phyloP scores from a whole-genome alignment of 2,329 filamentous ascomycete genomes.

The Cyclaneusma minus region DNA sequence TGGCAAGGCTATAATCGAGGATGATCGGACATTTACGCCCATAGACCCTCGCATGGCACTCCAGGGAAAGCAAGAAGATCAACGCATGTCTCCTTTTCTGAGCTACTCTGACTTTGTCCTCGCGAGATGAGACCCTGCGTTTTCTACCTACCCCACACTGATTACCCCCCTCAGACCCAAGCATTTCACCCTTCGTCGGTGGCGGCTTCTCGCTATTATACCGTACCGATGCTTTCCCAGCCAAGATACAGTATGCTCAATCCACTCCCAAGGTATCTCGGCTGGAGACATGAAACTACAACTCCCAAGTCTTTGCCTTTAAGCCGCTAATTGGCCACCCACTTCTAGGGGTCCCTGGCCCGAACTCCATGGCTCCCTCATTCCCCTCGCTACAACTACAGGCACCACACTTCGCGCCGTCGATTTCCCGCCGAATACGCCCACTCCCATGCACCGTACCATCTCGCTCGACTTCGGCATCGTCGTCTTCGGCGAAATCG shows the following conservation, averaged over 20 bases:
- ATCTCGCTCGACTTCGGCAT: conserved; percentile 13
- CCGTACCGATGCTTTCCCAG: conserved; percentile 1
- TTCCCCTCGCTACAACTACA: neutral
- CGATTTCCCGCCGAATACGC: conserved; percentile 10
- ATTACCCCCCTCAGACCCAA: neutral
- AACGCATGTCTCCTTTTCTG: too few species aligned
- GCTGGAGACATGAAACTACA: too few species aligned
- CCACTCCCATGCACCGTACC: conserved; percentile 13
- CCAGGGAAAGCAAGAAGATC: too few species aligned
- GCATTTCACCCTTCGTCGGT: neutral
- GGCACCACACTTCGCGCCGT: conserved; percentile 11
- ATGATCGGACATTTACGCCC: neutral
- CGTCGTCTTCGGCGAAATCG: conserved; percentile 12
- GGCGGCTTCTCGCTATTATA: conserved; percentile 1
- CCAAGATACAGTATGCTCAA: neutral
- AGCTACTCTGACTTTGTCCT: too few species aligned
- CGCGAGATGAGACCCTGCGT: too few species aligned
- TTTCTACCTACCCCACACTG: too few species aligned
- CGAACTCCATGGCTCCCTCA: neutral
- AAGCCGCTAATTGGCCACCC: too few species aligned
- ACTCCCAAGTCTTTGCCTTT: too few species aligned
- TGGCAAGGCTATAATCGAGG: conserved; percentile 1
- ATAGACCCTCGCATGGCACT: too few species aligned
- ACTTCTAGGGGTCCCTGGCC: too few species aligned
- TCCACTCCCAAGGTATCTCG: conserved; percentile 1